Conservation (phyloP, 495 filamentous ascomycete species). For the Aspergillus cristatus region DNA sequence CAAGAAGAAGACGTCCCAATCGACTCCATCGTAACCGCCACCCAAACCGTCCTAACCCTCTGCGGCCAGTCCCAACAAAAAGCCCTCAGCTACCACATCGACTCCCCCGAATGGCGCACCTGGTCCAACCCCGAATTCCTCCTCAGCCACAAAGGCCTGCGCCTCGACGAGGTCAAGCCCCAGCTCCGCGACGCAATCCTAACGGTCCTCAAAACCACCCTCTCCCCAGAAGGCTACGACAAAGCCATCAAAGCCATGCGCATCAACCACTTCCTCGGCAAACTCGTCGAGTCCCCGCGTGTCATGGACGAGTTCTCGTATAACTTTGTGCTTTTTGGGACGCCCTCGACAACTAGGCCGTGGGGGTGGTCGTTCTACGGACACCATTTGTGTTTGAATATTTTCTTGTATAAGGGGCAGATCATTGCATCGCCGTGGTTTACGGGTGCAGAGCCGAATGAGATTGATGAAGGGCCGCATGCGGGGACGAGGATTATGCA, state of each 20-base stretch:
- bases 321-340: slow-evolving; percentile 59
- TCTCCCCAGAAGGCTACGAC: slow-evolving; percentile 60
- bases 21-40: slow-evolving; percentile 40
- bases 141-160: slow-evolving; percentile 51
- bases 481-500: slow-evolving; percentile 54
- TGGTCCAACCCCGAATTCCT: slow-evolving; percentile 73
- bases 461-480: slow-evolving; percentile 55
- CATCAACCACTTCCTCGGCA: slow-evolving; percentile 71
- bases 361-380: slow-evolving; percentile 74
- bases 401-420: slow-evolving; percentile 52
- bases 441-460: slow-evolving; percentile 67
- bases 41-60: slow-evolving; percentile 29
- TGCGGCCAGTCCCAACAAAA: slow-evolving; percentile 40
- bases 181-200: slow-evolving; percentile 39
- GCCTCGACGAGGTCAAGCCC: slow-evolving; percentile 49
- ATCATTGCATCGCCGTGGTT: slow-evolving; percentile 63
- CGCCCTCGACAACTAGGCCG: slow-evolving; percentile 39
- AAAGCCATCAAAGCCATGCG: slow-evolving; percentile 63
- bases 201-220: slow-evolving; percentile 42
- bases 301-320: slow-evolving; percentile 69
- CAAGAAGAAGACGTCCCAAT: slow-evolving; percentile 56
- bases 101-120: slow-evolving; percentile 61
- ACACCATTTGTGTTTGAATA: slow-evolving; percentile 63
- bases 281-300: slow-evolving; percentile 47
- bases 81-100: slow-evolving; percentile 47